Percentiles rank a stretch among this genome's conserved stretches.
phyloP scores from a whole-genome alignment of 495 filamentous ascomycete species.

The Penicillium lividum region DNA sequence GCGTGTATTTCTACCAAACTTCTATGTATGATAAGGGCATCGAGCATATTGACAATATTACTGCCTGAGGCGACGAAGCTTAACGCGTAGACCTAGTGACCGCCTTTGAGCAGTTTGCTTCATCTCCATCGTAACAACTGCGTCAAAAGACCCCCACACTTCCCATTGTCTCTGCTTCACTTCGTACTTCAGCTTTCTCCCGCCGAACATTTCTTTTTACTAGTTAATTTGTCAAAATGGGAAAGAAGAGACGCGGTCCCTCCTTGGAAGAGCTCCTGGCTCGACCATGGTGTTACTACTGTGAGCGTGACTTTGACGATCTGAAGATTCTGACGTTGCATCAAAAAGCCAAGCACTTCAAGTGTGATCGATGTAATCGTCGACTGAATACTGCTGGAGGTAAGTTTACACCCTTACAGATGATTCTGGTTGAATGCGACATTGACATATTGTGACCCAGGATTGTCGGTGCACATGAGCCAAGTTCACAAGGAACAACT shows the following conservation, averaged over 20 bases:
- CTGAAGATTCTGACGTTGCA: slow-evolving; percentile 93
- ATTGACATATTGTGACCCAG: slow-evolving; percentile 43
- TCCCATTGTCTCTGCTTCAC: neutral
- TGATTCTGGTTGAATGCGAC: neutral
- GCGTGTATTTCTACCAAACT: slow-evolving; percentile 23
- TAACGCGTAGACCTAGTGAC: slow-evolving; percentile 14
- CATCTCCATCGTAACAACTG: slow-evolving; percentile 4
- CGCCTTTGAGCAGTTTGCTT: slow-evolving; percentile 11
- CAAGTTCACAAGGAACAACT: slow-evolving; percentile 97
- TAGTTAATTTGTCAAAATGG: slow-evolving; percentile 51
- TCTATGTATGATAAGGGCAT: slow-evolving; percentile 22
- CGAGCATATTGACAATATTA: neutral
- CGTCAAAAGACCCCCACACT: neutral
- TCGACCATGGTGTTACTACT: slow-evolving; percentile 98
- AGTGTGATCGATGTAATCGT: slow-evolving; percentile 85
- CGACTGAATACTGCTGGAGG: slow-evolving; percentile 94
- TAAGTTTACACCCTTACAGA: slow-evolving; percentile 40
- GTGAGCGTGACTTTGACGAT: slow-evolving; percentile 97
- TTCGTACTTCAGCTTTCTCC: neutral
- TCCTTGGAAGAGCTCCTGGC: slow-evolving; percentile 82
- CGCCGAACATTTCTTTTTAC: neutral
- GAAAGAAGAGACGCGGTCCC: slow-evolving; percentile 82
- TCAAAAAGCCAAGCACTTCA: slow-evolving; percentile 98
- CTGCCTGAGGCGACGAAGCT: slow-evolving; percentile 10
- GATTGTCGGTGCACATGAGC: slow-evolving; percentile 93